Evolutionary conservation across 148 eudicot species (phyloP).

Genomic region (Rhododendron vialii): DNA sequence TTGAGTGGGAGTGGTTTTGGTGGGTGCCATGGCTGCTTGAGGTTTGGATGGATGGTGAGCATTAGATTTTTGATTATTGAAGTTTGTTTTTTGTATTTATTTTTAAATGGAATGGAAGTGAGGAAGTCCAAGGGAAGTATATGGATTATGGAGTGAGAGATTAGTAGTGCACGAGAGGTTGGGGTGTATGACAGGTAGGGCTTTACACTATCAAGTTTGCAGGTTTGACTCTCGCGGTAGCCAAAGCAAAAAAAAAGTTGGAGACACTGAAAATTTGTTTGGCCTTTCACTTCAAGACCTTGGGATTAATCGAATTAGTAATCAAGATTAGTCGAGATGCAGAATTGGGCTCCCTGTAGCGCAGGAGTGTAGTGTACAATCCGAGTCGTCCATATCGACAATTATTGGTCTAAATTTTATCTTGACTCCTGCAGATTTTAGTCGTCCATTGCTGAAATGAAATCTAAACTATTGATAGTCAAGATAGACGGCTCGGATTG

Average conservation of each 20-base stretch:
- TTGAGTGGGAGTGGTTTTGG: neutral
- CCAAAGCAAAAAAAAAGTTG: no score
- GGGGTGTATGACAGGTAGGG: neutral
- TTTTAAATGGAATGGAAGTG: neutral
- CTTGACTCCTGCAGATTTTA: no score
- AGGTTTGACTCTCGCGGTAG: neutral
- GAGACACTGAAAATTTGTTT: neutral
- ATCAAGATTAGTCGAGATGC: no score
- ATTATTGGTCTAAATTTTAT: no score
- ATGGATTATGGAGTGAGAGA: neutral
- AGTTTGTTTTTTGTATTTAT: neutral
- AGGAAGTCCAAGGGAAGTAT: neutral
- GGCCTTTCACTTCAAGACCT: neutral
- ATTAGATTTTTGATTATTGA: conserved; percentile 6
- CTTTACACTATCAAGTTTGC: neutral
- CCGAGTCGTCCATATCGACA: no score
- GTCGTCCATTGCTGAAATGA: no score
- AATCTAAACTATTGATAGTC: no score
- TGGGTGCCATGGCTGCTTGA: conserved; percentile 23
- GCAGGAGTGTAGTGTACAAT: no score
- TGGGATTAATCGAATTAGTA: no score
- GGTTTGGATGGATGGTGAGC: conserved; percentile 18
- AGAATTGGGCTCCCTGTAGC: no score
- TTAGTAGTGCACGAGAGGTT: neutral
- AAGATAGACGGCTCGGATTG: no score